Conservation (phyloP, 2,329 filamentous ascomycete genomes). For the Phialophora tarda region DNA sequence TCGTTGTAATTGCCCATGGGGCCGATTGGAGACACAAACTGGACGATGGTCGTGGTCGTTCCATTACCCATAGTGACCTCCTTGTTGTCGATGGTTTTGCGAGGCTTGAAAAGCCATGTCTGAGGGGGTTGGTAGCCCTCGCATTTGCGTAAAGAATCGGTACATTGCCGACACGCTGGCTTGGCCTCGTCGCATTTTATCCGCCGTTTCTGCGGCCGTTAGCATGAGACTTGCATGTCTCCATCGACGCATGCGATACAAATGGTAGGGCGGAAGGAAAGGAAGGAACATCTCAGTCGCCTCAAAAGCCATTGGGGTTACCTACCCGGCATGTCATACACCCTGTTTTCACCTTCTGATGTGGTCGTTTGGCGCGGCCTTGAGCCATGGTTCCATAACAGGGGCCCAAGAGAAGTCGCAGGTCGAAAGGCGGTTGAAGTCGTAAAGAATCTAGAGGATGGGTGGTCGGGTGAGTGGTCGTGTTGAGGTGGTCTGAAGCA, state of each 20-base stretch:
- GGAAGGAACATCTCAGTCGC: neutral
- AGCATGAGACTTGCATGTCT: neutral
- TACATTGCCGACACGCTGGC: conserved; percentile 35
- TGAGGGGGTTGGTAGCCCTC: conserved; percentile 36
- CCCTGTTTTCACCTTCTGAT: conserved; percentile 37
- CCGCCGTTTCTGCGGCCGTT: conserved; percentile 29
- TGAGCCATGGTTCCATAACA: conserved; percentile 32
- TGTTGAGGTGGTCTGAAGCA: neutral
- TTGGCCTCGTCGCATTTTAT: conserved; percentile 37
- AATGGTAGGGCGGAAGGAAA: neutral
- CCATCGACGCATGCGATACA: neutral
- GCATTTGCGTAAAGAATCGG: conserved; percentile 32
- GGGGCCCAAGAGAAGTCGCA: neutral
- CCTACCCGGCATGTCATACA: conserved; percentile 36
- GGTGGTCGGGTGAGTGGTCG: neutral
- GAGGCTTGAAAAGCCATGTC: conserved; percentile 36
- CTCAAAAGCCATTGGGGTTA: neutral
- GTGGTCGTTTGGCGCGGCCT: conserved; percentile 34
- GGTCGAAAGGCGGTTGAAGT: neutral
- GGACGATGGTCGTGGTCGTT: conserved; percentile 11
- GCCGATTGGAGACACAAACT: conserved; percentile 23
- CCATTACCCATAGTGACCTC: conserved; percentile 1
- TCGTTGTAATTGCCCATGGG: conserved; percentile 25
- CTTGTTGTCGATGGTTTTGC: conserved; percentile 8
- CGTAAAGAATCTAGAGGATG: neutral